These are phyloP conservation scores for Calendula officinalis DNA, from an alignment of 129 eudicot genomes.

Conservation along the genomic window DNA sequence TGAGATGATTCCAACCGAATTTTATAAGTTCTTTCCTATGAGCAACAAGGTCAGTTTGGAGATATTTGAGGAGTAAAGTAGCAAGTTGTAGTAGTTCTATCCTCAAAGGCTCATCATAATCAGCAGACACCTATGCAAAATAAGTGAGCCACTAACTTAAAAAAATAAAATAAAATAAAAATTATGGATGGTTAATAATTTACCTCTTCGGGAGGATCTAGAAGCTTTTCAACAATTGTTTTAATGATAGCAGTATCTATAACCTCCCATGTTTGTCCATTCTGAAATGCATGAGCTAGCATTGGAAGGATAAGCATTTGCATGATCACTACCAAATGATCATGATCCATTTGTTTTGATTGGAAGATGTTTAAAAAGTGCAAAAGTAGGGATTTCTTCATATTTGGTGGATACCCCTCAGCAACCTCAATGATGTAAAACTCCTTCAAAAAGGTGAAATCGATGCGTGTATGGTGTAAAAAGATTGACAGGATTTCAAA, in stretches of 20 bases:
- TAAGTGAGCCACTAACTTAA: slow-evolving; percentile 3
- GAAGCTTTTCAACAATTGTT: slow-evolving; percentile 89
- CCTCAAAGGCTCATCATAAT: slow-evolving; percentile 98
- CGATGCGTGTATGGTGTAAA: slow-evolving; percentile 82
- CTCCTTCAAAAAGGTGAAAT: slow-evolving; percentile 92
- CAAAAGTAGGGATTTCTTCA: slow-evolving; percentile 83
- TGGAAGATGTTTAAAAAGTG: slow-evolving; percentile 87
- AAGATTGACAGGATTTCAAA: slow-evolving; percentile 90
- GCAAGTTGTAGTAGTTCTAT: slow-evolving; percentile 97
- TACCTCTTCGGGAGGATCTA: slow-evolving; percentile 99
- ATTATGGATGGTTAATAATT: background rate
- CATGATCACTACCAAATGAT: slow-evolving; percentile 93
- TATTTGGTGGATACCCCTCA: slow-evolving; percentile 77
- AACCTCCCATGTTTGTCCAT: slow-evolving; percentile 95
- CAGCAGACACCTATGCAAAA: slow-evolving; percentile 74
- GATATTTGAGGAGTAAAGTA: slow-evolving; percentile 90
- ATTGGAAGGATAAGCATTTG: slow-evolving; percentile 98
- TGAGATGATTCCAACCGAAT: slow-evolving; percentile 99
- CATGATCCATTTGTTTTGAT: slow-evolving; percentile 81
- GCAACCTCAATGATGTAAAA: slow-evolving; percentile 98
- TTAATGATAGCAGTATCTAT: slow-evolving; percentile 80
- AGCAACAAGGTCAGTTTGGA: slow-evolving; percentile 89
- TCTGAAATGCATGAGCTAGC: slow-evolving; percentile 97
- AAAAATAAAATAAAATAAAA: slow-evolving; percentile 3
- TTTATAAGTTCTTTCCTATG: slow-evolving; percentile 96